Percentiles rank a stretch among this genome's conserved stretches.
phyloP scores from a whole-genome alignment of 768 basidiomycete species.

The Leccinum variicolor region DNA sequence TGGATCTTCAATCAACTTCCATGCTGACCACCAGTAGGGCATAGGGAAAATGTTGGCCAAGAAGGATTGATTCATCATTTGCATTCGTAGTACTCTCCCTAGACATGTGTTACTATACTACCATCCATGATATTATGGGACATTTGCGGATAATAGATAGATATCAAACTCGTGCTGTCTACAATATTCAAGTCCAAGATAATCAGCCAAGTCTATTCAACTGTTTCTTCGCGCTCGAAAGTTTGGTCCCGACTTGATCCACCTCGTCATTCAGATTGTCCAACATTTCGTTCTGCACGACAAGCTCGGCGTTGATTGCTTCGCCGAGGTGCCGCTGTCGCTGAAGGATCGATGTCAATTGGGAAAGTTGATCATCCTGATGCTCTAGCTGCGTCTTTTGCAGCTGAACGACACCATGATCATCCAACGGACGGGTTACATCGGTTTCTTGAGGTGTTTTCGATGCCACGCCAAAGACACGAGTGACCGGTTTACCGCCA shows the following conservation, averaged over 20 bases:
- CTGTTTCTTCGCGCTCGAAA: constrained; percentile 77
- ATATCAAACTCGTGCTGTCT: constrained; percentile 21
- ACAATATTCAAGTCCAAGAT: constrained; percentile 4
- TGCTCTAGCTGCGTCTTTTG: constrained; percentile 79
- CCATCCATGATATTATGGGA: constrained; percentile 16
- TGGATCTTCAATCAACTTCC: constrained; percentile 3
- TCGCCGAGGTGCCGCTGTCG: constrained; percentile 84
- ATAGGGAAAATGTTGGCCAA: constrained; percentile 52
- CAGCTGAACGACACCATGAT: constrained; percentile 72
- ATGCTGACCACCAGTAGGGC: constrained; percentile 40
- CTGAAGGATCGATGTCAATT: constrained; percentile 76
- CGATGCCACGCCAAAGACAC: constrained; percentile 73
- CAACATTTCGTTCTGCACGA: constrained; percentile 79
- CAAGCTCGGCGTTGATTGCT: constrained; percentile 82
- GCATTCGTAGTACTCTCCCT: not conserved
- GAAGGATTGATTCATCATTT: constrained; percentile 16
- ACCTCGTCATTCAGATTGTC: constrained; percentile 77
- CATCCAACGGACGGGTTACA: constrained; percentile 83
- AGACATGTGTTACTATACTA: constrained; percentile 27
- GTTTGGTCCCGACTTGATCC: constrained; percentile 73
- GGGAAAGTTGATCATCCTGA: constrained; percentile 80
- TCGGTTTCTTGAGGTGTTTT: constrained; percentile 73
- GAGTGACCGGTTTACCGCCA: constrained; percentile 47
- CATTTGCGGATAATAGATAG: constrained; percentile 8
- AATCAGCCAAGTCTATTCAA: constrained; percentile 69